These are phyloP conservation scores for Yueomyces sp. DNA, from an alignment of 805 yeast species.

Conservation along the genomic window DNA sequence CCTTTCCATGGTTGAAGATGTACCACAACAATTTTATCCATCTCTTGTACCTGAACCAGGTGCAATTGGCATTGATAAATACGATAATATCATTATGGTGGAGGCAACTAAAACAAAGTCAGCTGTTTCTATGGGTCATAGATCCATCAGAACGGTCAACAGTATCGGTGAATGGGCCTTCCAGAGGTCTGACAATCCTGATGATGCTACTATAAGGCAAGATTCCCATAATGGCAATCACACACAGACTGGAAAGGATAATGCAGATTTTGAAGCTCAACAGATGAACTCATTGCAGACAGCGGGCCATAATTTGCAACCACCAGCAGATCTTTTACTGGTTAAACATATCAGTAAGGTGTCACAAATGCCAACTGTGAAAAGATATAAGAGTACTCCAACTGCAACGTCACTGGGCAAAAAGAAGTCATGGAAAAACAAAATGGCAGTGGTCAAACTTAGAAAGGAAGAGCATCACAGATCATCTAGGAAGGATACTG, in stretches of 20 bases:
- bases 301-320: no score
- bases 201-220: no score
- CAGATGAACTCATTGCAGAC: no score
- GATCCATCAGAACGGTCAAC: conserved; percentile 18
- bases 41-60: not conserved
- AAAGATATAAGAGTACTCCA: not conserved
- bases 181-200: not conserved
- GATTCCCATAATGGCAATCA: no score
- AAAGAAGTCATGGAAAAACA: conserved; percentile 2
- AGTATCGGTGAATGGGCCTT: conserved; percentile 22
- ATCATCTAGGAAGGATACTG: no score
- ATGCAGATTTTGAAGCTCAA: no score
- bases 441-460: not conserved
- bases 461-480: no score
- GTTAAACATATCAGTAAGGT: no score
- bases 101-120: not conserved
- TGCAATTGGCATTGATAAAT: conserved; percentile 10
- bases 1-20: conserved; percentile 3
- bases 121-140: conserved; percentile 3
- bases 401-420: not conserved
- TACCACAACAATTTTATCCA: conserved; percentile 7
- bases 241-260: no score
- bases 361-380: not conserved
- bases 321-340: no score
- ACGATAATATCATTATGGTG: no score